Percentiles rank a stretch among this genome's conserved stretches.
Conservation (phyloP, 2,329 filamentous ascomycete genomes). For the Samsoniella hepiali region DNA sequence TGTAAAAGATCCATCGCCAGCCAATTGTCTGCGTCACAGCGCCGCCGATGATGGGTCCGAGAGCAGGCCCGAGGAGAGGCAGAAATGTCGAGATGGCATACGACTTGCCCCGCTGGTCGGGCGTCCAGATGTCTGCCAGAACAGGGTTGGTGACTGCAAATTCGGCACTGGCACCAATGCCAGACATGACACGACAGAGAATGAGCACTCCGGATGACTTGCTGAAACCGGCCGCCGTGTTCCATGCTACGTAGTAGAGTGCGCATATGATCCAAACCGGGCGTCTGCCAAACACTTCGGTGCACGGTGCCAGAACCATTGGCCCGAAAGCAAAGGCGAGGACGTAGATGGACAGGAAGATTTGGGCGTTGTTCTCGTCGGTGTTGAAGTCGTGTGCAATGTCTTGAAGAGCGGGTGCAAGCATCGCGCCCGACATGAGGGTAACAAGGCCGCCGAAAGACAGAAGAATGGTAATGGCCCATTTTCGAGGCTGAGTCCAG, state of each 20-base stretch:
- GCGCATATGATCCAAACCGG: constrained; percentile 34
- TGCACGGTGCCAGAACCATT: constrained; percentile 32
- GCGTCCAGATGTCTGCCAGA: constrained; percentile 36
- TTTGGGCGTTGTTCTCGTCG: constrained; percentile 24
- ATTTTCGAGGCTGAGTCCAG: constrained; percentile 20
- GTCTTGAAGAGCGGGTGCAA: constrained; percentile 33
- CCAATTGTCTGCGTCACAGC: constrained; percentile 59
- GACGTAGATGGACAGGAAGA: constrained; percentile 35
- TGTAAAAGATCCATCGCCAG: constrained; percentile 71
- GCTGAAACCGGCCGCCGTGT: constrained; percentile 33
- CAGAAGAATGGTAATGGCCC: constrained; percentile 29
- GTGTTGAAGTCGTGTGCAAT: constrained; percentile 33
- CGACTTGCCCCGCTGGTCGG: constrained; percentile 36
- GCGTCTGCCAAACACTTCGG: constrained; percentile 35
- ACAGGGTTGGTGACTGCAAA: constrained; percentile 34
- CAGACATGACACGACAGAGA: constrained; percentile 26
- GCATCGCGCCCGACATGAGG: constrained; percentile 36
- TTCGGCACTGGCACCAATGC: constrained; percentile 30
- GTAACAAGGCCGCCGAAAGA: constrained; percentile 36
- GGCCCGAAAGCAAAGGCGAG: constrained; percentile 35
- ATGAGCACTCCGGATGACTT: constrained; percentile 31
- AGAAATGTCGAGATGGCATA: constrained; percentile 31
- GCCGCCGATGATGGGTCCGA: constrained; percentile 66
- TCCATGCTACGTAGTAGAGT: constrained; percentile 36
- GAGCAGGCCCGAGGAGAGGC: constrained; percentile 55